Conservation (phyloP, 352 stramenopile genomes). For the Thalassiosira mediterranea region DNA sequence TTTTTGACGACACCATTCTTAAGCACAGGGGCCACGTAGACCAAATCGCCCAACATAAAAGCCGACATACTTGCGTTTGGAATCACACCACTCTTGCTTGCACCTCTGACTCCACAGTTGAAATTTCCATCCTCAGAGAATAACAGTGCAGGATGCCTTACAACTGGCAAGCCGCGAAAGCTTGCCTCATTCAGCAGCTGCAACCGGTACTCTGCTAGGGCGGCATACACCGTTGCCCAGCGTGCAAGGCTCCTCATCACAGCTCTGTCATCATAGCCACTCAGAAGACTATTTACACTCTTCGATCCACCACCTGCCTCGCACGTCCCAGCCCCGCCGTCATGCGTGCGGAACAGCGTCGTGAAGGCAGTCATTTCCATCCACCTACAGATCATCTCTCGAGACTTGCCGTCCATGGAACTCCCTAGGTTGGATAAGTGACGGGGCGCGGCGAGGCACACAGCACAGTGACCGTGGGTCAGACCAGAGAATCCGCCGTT, state of each 20-base stretch:
- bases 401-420: constrained; percentile 26
- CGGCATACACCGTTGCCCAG: constrained; percentile 48
- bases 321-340: constrained; percentile 20
- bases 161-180: constrained; percentile 47
- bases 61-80: constrained; percentile 8
- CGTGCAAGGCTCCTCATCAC: constrained; percentile 34
- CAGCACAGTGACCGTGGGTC: constrained; percentile 42
- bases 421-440: constrained; percentile 14
- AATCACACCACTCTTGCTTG: constrained; percentile 13
- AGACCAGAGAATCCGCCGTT: constrained; percentile 58
- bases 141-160: constrained; percentile 49
- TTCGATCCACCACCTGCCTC: not conserved
- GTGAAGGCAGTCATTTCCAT: constrained; percentile 63
- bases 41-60: constrained; percentile 54
- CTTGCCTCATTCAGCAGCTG: constrained; percentile 42
- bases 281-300: constrained; percentile 2
- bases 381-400: constrained; percentile 58
- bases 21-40: constrained; percentile 54
- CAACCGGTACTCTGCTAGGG: constrained; percentile 56
- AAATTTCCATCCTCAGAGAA: constrained; percentile 7
- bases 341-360: constrained; percentile 51
- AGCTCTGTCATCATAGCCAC: constrained; percentile 30
- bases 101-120: not conserved
- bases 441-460: constrained; percentile 42
- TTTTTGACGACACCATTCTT: constrained; percentile 39